phyloP scores from a whole-genome alignment of 176 grass and related monocot genomes.

The Raddia distichophylla region DNA sequence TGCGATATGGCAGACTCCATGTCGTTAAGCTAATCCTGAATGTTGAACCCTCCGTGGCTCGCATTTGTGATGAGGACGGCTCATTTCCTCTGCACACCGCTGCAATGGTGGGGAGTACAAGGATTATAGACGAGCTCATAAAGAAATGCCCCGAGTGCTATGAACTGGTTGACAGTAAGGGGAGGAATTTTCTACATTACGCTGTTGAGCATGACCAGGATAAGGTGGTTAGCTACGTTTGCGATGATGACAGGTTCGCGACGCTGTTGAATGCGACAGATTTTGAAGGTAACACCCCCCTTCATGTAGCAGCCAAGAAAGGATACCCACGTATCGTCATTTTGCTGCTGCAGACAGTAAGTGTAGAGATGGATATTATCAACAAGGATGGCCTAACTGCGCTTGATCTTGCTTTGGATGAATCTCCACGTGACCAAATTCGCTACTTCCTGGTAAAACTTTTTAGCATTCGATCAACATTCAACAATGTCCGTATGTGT shows the following conservation, averaged over 20 bases:
- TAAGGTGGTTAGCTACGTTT: slow-evolving; percentile 7
- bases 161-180: slow-evolving; percentile 27
- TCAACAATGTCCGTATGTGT: too few relatives aligned
- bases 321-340: neutral
- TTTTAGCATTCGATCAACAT: too few relatives aligned
- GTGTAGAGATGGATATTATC: neutral
- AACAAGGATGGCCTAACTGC: slow-evolving; percentile 33
- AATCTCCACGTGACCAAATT: too few relatives aligned
- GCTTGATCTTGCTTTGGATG: neutral
- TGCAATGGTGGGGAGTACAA: neutral
- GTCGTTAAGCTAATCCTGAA: slow-evolving; percentile 19
- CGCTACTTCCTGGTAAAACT: too few relatives aligned
- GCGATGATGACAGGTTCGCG: neutral
- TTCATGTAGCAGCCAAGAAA: slow-evolving; percentile 41
- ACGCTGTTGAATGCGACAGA: slow-evolving; percentile 32
- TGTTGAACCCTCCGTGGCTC: neutral
- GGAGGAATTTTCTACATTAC: slow-evolving; percentile 25
- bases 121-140: slow-evolving; percentile 18
- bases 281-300: slow-evolving; percentile 41
- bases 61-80: slow-evolving; percentile 21
- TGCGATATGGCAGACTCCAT: too few relatives aligned
- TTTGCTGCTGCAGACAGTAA: neutral
- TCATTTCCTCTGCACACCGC: slow-evolving; percentile 44
- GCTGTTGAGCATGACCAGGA: too few relatives aligned
- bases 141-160: neutral